phyloP scores from a whole-genome alignment of 441 rosid species.

The Aleurites moluccanus region DNA sequence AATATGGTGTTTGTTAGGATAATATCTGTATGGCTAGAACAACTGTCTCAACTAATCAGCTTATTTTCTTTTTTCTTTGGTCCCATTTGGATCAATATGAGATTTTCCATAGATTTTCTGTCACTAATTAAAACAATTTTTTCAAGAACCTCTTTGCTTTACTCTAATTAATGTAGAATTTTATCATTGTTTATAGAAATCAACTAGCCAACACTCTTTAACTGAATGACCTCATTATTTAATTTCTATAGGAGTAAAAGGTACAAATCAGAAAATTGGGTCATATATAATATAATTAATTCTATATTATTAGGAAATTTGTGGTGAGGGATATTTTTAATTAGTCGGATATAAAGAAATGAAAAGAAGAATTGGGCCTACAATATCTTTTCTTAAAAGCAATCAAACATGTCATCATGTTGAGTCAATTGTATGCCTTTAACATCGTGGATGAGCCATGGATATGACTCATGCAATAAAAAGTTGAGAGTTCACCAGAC shows the following conservation, averaged over 20 bases:
- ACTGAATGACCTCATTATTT: background rate
- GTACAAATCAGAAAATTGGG: background rate
- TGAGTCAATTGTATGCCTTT: slow-evolving; percentile 20
- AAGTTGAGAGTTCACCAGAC: slow-evolving; percentile 23
- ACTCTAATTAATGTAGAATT: background rate
- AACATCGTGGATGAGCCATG: slow-evolving; percentile 34
- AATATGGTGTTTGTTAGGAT: too few relatives aligned
- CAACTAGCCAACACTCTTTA: background rate
- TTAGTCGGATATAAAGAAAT: background rate
- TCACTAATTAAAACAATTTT: background rate
- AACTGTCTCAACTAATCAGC: slow-evolving; percentile 21
- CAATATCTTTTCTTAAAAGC: slow-evolving; percentile 24
- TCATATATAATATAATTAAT: background rate
- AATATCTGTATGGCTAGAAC: background rate
- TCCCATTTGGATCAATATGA: slow-evolving; percentile 7
- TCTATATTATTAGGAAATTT: background rate
- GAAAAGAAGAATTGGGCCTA: slow-evolving; percentile 6
- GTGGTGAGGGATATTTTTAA: background rate
- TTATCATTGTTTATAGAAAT: background rate
- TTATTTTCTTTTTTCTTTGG: slow-evolving; percentile 5
- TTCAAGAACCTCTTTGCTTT: background rate
- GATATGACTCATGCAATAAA: slow-evolving; percentile 43
- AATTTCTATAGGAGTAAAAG: background rate
- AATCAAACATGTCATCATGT: background rate
- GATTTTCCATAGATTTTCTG: background rate